Conservation (phyloP, 352 stramenopile species). For the Phytophthora cajani region DNA sequence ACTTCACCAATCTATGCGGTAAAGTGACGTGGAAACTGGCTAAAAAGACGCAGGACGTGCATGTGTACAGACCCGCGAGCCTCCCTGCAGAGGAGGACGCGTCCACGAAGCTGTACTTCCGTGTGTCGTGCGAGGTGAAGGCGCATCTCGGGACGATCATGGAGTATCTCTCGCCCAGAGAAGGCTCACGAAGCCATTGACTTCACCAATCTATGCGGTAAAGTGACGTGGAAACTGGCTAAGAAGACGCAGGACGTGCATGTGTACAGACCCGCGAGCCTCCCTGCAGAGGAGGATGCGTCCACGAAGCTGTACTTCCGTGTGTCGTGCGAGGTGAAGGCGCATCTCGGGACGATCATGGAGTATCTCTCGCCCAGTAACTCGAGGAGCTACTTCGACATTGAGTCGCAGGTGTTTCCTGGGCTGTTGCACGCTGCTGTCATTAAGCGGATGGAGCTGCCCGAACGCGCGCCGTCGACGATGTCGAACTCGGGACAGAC, state of each 20-base stretch:
- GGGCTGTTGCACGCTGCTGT: constrained; percentile 79
- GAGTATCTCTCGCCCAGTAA: constrained; percentile 78
- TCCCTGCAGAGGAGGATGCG: constrained; percentile 52
- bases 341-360: constrained; percentile 79
- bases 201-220: constrained; percentile 59
- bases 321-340: constrained; percentile 85
- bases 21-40: constrained; percentile 67
- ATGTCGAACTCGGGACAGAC: constrained; percentile 30
- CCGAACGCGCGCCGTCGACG: constrained; percentile 21
- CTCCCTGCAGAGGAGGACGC: constrained; percentile 53
- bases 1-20: constrained; percentile 62
- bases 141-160: constrained; percentile 80
- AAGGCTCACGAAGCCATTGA: constrained; percentile 75
- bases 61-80: constrained; percentile 68
- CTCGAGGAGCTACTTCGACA: constrained; percentile 79
- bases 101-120: constrained; percentile 77
- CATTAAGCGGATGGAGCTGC: constrained; percentile 81
- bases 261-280: constrained; percentile 64
- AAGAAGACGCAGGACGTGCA: constrained; percentile 88
- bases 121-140: constrained; percentile 86
- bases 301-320: constrained; percentile 80
- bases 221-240: constrained; percentile 66
- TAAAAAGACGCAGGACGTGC: constrained; percentile 86
- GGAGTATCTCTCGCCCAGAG: constrained; percentile 77
- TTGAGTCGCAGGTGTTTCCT: constrained; percentile 85